Evolutionary conservation across 352 stramenopile species (phyloP).

Genomic region (Phytophthora ohioensis): DNA sequence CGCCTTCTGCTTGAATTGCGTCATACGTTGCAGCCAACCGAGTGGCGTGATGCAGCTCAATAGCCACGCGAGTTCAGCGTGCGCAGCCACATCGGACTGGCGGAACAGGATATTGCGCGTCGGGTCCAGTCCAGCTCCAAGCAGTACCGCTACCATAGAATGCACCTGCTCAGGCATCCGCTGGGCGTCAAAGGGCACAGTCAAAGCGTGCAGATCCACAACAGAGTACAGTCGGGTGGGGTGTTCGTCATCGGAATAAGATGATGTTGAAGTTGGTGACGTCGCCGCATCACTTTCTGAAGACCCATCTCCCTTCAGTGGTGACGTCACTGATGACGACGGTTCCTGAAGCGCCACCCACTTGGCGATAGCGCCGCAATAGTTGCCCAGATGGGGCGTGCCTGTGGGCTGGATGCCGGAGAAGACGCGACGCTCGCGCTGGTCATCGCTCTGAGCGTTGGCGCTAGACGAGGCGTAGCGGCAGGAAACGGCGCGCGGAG

Average conservation of each 20-base stretch:
- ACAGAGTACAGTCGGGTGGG: slow-evolving; percentile 74
- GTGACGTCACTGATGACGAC: slow-evolving; percentile 15
- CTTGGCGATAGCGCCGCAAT: slow-evolving; percentile 97
- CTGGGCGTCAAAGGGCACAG: slow-evolving; percentile 94
- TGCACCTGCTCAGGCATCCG: slow-evolving; percentile 91
- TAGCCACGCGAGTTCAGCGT: slow-evolving; percentile 98
- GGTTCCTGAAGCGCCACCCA: slow-evolving; percentile 97
- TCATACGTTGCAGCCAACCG: slow-evolving; percentile 99
- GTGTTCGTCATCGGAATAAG: slow-evolving; percentile 15
- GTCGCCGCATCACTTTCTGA: slow-evolving; percentile 29
- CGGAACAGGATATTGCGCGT: slow-evolving; percentile 78
- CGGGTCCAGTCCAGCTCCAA: slow-evolving; percentile 94
- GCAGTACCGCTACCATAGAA: slow-evolving; percentile 93
- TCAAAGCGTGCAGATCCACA: slow-evolving; percentile 99
- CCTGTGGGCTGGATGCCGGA: slow-evolving; percentile 98
- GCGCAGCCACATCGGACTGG: slow-evolving; percentile 80
- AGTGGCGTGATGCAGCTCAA: slow-evolving; percentile 98
- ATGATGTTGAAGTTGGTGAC: slow-evolving; percentile 29
- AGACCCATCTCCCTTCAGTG: slow-evolving; percentile 13
- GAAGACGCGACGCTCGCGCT: slow-evolving; percentile 88
- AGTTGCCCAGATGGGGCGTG: slow-evolving; percentile 99
- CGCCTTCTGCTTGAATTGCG: slow-evolving; percentile 99
- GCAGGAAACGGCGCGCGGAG: background rate
- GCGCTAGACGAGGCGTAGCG: slow-evolving; percentile 11
- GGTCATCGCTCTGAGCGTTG: slow-evolving; percentile 16